Base-by-base conservation (phyloP, 2,329 filamentous ascomycete species). In the Colletotrichum eremochloae region DNA sequence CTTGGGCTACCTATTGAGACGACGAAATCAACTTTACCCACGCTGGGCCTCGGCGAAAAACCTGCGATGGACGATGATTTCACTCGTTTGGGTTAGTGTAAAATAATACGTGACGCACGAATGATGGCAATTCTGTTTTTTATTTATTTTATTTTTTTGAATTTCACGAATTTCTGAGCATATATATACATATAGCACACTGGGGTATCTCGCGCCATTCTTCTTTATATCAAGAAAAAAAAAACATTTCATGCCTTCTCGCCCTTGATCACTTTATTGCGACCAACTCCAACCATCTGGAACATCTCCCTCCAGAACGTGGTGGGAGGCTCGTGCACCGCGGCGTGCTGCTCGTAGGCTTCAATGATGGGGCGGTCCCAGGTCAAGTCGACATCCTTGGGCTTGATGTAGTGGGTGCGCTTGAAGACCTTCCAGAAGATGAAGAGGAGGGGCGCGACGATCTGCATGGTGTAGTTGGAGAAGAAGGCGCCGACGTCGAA, bases 381-480 rank as follows among this genome's bases (percentile, higher is more conserved):
- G 44, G 89, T 82, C 18, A 92, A 82, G 76, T 92, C 90, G 3
- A 86, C 84, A 76, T 92, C 87, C 9, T 84, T 78, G 0, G 90
- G 82, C 11, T 81, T 81, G 36, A 90, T 82, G 65, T 88, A 82
- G 74, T 84, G 85, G 5, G 91, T 93, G 73, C 83, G 83, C 82
- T 91, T 89, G 78, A 90, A n/a, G 1, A 93, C 62, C 77, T 90
- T 91, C 89, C 89, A 92, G 0, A 77, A 83, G 9, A 89, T 46
- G 75, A 84, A 87, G 80, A 89, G 86, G 18, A 87, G 77, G 20
- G 88, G 74, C 85, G 92, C 90, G 70, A 92, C 75, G 0, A 89
- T 88, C 33, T 92, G 79, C 79, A 92, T 89, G 48, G 92, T 85
- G 76, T 92, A 92, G 74, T 85, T 89, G 71, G 88, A 90, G 58